Evolutionary conservation across 2,329 filamentous ascomycete genomes (phyloP), one percentile per base, ranked within the genome.

Genomic region (Leptographium flavum): DNA sequence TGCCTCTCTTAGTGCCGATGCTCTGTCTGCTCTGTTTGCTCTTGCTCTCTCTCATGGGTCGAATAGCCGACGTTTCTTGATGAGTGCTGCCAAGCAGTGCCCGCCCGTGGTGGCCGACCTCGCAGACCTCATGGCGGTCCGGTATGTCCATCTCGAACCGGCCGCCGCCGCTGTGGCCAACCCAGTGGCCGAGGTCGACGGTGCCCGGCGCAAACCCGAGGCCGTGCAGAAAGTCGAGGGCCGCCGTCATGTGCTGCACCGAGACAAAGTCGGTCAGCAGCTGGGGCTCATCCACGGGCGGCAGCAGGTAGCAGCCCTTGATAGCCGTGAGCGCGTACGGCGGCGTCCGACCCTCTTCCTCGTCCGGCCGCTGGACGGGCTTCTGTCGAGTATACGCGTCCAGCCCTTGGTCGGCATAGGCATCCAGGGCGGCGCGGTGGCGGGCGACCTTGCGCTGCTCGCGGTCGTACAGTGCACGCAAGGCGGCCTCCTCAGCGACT

Each of bases 121-220:
- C 23, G 32, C 31, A 43, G 30, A 15, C 21, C 22, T 23, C 17
- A 19, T 23, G 13, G 19, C 22, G 21, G 23, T 3, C n/a, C 2
- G 28, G n/a, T 13, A 38, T 14, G n/a, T 43, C 42, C 4, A 43
- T 38, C 19, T 37, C 35, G 21, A 51, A 51, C n/a, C 47, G 49
- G 10, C 36, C 43, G 15, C 37, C 22, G 8, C 32, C 38, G 21
- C 27, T 25, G 35, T 49, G 47, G 38, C 38, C 38, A 17, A 39
- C 22, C 49, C 49, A 51, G 37, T 45, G 45, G 15, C 40, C 32
- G 21, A 53, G 46, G 21, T 49, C 42, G 17, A 39, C 23, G 4
- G 37, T 28, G 15, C 32, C 25, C 14, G 35, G 38, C 7, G 17
- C 30, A 15, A 51, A 31, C 14, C 51, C 47, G 11, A 44, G 17